These are phyloP conservation scores for Stachybotrys chlorohalonatus DNA, from an alignment of 2,329 filamentous ascomycete species.

Conservation along the genomic window DNA sequence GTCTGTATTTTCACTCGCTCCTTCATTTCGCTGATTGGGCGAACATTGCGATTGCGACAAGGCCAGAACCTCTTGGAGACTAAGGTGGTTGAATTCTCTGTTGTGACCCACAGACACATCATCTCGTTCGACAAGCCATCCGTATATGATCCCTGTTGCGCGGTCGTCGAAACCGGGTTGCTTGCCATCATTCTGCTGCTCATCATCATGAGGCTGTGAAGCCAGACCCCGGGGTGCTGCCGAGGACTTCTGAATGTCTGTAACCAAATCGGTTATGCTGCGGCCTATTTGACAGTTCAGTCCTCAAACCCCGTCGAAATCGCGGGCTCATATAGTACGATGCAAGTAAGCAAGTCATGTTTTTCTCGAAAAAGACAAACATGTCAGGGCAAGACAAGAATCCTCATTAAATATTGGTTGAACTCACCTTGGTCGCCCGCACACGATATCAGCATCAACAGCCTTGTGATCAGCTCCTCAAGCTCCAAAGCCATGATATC, in stretches of 20 bases:
- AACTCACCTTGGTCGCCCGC: conserved; percentile 27
- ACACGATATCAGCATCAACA: conserved; percentile 27
- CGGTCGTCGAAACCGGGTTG: conserved; percentile 5
- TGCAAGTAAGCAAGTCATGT: too few relatives aligned
- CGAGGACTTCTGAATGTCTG: conserved; percentile 18
- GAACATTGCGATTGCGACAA: conserved; percentile 6
- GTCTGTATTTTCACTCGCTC: not conserved
- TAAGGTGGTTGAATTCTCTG: conserved; percentile 27
- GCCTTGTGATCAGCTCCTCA: conserved; percentile 25
- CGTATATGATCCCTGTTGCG: conserved; percentile 23
- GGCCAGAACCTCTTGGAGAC: conserved; percentile 21
- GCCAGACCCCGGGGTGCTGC: conserved; percentile 1
- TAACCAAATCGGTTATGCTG: conserved; percentile 19
- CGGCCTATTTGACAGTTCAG: conserved; percentile 16
- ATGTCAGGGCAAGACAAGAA: not conserved
- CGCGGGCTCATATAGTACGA: too few relatives aligned
- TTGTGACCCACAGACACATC: conserved; percentile 25
- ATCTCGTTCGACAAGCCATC: conserved; percentile 22
- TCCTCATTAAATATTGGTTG: not conserved
- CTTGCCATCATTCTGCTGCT: not conserved
- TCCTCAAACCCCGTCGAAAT: not conserved
- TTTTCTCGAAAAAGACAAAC: too few relatives aligned
- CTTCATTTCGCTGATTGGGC: conserved; percentile 2
- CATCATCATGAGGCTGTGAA: not conserved
- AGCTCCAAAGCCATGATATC: conserved; percentile 26